Percentiles rank a stretch among this genome's conserved stretches.
phyloP scores from a whole-genome alignment of 2,329 filamentous ascomycete species.

The Trichoderma brevicompactum region DNA sequence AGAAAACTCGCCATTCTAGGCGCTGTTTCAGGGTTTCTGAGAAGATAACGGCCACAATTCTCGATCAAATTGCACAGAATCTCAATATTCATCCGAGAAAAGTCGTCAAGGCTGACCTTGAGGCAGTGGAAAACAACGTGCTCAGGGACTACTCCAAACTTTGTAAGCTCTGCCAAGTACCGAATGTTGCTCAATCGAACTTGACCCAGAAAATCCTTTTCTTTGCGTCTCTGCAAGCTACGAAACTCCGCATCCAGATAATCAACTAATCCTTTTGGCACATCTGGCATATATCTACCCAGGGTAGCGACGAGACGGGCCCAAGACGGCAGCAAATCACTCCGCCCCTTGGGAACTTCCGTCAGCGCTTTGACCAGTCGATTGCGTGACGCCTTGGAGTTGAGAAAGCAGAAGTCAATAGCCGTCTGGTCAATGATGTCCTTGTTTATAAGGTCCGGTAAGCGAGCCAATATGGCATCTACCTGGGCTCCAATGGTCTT shows the following conservation, averaged over 20 bases:
- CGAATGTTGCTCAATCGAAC: constrained; percentile 92
- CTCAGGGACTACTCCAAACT: constrained; percentile 96
- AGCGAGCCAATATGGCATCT: constrained; percentile 80
- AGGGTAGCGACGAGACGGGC: constrained; percentile 91
- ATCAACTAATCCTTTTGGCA: constrained; percentile 87
- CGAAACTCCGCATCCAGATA: constrained; percentile 97
- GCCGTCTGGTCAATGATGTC: constrained; percentile 90
- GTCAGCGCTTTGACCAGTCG: constrained; percentile 89
- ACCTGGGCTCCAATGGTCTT: constrained; percentile 98
- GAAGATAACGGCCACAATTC: constrained; percentile 91
- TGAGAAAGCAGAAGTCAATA: constrained; percentile 96
- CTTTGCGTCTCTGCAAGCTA: constrained; percentile 93
- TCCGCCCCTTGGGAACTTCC: constrained; percentile 91
- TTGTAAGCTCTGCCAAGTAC: constrained; percentile 96
- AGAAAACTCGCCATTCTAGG: constrained; percentile 93
- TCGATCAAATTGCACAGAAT: constrained; percentile 96
- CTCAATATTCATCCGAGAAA: constrained; percentile 98
- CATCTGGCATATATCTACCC: constrained; percentile 89
- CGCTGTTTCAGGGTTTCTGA: constrained; percentile 89
- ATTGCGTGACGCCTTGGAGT: constrained; percentile 97
- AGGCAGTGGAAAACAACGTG: constrained; percentile 99
- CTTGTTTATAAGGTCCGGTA: constrained; percentile 92
- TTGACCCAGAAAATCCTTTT: constrained; percentile 95
- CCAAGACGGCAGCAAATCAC: constrained; percentile 88
- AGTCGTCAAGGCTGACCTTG: constrained; percentile 96